Evolutionary conservation across 2,329 filamentous ascomycete genomes (phyloP).

Genomic region (Grosmannia penicillata): DNA sequence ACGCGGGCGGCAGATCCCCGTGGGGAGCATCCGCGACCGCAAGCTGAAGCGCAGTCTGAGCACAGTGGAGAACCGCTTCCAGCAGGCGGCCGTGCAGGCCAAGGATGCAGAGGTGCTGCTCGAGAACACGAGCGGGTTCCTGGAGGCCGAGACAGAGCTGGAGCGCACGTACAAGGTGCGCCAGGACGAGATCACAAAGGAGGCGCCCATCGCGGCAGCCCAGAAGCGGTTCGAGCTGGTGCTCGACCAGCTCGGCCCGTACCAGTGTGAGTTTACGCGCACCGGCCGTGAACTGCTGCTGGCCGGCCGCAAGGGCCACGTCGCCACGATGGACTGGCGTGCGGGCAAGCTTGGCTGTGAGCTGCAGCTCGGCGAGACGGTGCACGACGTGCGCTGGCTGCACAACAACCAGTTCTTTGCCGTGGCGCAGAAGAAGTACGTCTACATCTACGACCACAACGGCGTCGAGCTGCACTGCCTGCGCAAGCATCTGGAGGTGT

Average conservation of each 20-base stretch:
- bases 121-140: conserved; percentile 71
- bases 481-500: conserved; percentile 78
- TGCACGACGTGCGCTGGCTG: conserved; percentile 80
- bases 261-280: conserved; percentile 74
- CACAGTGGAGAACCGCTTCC: conserved; percentile 66
- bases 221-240: conserved; percentile 89
- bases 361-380: conserved; percentile 69
- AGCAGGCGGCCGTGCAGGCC: conserved; percentile 65
- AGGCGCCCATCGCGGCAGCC: conserved; percentile 67
- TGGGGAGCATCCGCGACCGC: conserved; percentile 68
- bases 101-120: conserved; percentile 93
- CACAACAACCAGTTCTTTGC: conserved; percentile 93
- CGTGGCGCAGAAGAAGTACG: conserved; percentile 88
- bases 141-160: conserved; percentile 77
- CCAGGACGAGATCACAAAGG: conserved; percentile 67
- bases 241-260: conserved; percentile 70
- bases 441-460: conserved; percentile 88
- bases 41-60: conserved; percentile 74
- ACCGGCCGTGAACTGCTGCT: conserved; percentile 79
- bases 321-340: conserved; percentile 94
- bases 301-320: conserved; percentile 81
- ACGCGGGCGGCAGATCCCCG: conserved; percentile 53
- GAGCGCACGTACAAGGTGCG: conserved; percentile 87
- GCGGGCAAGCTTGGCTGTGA: conserved; percentile 85
- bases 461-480: conserved; percentile 89